Percentiles rank a stretch among this genome's conserved stretches.
Conservation (phyloP, 495 filamentous ascomycete genomes). For the Corynascus novoguineensis region DNA sequence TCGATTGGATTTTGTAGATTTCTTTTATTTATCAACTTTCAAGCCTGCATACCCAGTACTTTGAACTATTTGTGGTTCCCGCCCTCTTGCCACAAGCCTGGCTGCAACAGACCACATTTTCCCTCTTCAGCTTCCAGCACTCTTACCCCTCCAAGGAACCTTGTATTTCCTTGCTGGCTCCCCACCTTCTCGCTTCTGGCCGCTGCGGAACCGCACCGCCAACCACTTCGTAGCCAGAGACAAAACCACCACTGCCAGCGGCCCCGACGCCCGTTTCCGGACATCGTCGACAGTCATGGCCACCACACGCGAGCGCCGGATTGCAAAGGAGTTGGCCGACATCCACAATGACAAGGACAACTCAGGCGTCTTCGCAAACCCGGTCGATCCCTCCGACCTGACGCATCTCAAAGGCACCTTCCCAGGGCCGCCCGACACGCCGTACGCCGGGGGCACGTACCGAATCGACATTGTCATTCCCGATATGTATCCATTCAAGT, state of each 20-base stretch:
- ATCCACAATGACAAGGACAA: conserved; percentile 65
- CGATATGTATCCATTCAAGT: conserved; percentile 86
- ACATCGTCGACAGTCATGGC: conserved; percentile 50
- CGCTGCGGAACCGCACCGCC: background rate
- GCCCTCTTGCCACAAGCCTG: background rate
- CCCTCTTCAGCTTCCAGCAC: background rate
- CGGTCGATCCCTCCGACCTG: conserved; percentile 61
- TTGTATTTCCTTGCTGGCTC: background rate
- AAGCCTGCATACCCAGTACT: too few relatives aligned
- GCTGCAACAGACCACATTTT: background rate
- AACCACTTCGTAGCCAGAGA: background rate
- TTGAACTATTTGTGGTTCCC: background rate
- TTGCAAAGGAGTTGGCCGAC: conserved; percentile 88
- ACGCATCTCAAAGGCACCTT: conserved; percentile 82
- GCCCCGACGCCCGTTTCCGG: background rate
- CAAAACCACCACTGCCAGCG: background rate
- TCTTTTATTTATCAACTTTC: background rate
- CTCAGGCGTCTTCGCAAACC: conserved; percentile 66
- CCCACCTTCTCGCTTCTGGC: background rate
- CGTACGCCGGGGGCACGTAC: conserved; percentile 86
- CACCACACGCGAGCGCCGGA: conserved; percentile 70
- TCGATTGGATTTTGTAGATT: background rate
- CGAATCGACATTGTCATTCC: conserved; percentile 82
- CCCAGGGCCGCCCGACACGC: conserved; percentile 82
- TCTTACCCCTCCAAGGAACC: conserved; percentile 4